Evolutionary conservation across 1,284 basidiomycete species (phyloP).

Genomic region (Sanguinoderma infundibulare): DNA sequence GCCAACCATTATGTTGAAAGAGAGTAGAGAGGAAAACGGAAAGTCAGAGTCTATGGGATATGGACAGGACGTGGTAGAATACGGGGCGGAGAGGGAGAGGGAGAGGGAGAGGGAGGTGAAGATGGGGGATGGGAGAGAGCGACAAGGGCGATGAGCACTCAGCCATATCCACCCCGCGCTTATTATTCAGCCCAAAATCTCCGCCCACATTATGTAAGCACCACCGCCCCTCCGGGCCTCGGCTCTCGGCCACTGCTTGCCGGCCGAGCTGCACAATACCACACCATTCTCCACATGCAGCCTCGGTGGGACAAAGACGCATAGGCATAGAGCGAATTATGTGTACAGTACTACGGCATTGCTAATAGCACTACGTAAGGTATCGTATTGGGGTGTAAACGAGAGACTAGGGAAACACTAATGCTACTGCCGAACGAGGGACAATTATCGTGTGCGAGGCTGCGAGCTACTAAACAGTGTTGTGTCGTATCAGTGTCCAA

Average conservation of each 20-base stretch:
- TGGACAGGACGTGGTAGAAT: constrained; percentile 6
- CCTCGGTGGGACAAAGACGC: neutral
- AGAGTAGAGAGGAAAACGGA: constrained; percentile 9
- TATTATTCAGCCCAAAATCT: constrained; percentile 18
- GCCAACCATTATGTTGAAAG: constrained; percentile 40
- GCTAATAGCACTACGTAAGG: neutral
- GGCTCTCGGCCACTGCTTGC: too few species aligned
- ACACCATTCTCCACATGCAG: neutral
- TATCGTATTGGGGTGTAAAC: neutral
- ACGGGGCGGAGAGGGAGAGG: constrained; percentile 8
- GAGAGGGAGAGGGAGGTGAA: constrained; percentile 1
- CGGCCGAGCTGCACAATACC: too few species aligned
- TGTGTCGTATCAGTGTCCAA: constrained; percentile 7
- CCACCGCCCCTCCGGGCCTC: too few species aligned
- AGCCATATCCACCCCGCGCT: neutral
- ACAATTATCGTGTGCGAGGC: constrained; percentile 9
- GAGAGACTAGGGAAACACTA: constrained; percentile 6
- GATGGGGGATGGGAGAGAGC: constrained; percentile 1
- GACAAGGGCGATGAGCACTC: neutral
- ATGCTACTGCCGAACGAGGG: constrained; percentile 3
- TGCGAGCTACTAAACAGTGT: constrained; percentile 11
- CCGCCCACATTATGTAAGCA: constrained; percentile 17
- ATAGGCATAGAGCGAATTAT: neutral
- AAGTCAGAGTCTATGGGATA: constrained; percentile 16
- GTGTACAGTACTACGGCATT: neutral